A percentile compares a stretch with the other conserved stretches of the same genome.
phyloP scores from a whole-genome alignment of 2,329 filamentous ascomycete species.

The Sarocladium brachiariae region DNA sequence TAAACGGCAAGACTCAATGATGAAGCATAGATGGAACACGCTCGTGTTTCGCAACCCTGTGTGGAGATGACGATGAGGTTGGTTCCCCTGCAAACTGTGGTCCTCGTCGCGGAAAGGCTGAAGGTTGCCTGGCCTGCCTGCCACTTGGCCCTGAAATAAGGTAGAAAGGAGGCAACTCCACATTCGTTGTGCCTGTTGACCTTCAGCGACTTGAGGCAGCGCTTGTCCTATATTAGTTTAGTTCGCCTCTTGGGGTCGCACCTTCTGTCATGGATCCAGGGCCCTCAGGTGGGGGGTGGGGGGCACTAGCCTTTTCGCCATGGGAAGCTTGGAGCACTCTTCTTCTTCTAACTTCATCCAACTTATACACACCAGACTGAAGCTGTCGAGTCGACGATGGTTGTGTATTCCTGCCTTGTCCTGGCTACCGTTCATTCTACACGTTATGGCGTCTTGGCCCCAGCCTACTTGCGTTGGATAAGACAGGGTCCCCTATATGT shows the following conservation, averaged over 20 bases:
- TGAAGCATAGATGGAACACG: slow-evolving; percentile 43
- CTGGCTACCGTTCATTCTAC: not conserved
- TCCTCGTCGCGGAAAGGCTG: not conserved
- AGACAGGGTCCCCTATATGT: not conserved
- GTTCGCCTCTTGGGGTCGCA: not conserved
- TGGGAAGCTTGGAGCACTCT: too few relatives aligned
- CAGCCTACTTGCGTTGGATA: not conserved
- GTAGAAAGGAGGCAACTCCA: too few relatives aligned
- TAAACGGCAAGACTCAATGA: slow-evolving; percentile 18
- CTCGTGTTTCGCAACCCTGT: slow-evolving; percentile 32
- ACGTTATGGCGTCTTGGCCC: not conserved
- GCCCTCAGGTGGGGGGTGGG: slow-evolving; percentile 1
- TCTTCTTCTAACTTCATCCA: too few relatives aligned
- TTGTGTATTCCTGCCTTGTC: too few relatives aligned
- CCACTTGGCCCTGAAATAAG: too few relatives aligned
- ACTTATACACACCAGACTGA: too few relatives aligned
- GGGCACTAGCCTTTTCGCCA: too few relatives aligned
- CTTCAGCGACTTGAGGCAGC: not conserved
- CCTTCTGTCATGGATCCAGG: not conserved
- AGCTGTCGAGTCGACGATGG: too few relatives aligned
- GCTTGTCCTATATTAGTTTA: not conserved
- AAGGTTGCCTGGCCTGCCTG: not conserved
- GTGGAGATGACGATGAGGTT: not conserved
- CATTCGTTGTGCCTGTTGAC: not conserved
- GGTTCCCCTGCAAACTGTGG: not conserved